A percentile compares a stretch with the other conserved stretches of the same genome.
These are phyloP conservation scores for Sporothrix mexicana DNA, from an alignment of 2,329 filamentous ascomycete species.

Conservation along the genomic window DNA sequence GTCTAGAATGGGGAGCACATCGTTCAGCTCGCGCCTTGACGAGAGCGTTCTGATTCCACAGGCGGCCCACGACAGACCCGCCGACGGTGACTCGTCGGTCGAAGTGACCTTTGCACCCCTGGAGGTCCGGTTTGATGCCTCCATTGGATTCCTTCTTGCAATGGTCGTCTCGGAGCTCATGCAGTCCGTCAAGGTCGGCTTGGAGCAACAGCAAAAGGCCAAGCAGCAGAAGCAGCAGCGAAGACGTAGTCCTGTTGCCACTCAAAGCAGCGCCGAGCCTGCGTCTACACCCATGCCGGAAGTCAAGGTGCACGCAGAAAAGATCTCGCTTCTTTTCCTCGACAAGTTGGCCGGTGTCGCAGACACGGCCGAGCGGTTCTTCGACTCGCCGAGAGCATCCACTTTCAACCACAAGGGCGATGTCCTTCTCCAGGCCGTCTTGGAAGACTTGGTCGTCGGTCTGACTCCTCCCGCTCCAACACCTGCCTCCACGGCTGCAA, in stretches of 20 bases:
- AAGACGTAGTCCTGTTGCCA: background rate
- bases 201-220: slow-evolving; percentile 29
- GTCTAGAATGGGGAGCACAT: slow-evolving; percentile 17
- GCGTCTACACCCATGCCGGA: slow-evolving; percentile 43
- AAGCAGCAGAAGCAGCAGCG: slow-evolving; percentile 40
- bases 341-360: slow-evolving; percentile 60
- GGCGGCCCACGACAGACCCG: background rate
- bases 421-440: slow-evolving; percentile 57
- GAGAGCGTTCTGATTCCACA: slow-evolving; percentile 31
- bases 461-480: slow-evolving; percentile 42
- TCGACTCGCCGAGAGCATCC: slow-evolving; percentile 48
- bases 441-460: slow-evolving; percentile 53
- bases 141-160: slow-evolving; percentile 60
- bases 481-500: background rate
- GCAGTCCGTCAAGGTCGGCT: slow-evolving; percentile 33
- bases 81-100: slow-evolving; percentile 46
- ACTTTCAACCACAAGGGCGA: slow-evolving; percentile 51
- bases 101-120: slow-evolving; percentile 61
- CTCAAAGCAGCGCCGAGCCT: background rate
- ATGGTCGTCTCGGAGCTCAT: slow-evolving; percentile 58
- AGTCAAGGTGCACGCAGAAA: slow-evolving; percentile 54
- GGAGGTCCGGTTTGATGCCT: slow-evolving; percentile 60
- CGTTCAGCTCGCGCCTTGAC: slow-evolving; percentile 35
- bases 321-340: slow-evolving; percentile 61
- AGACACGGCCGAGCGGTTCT: slow-evolving; percentile 55